Evolutionary conservation across 2,329 filamentous ascomycete genomes (phyloP), one percentile per base, ranked within the genome.

Genomic region (Aspergillaceae sp.): DNA sequence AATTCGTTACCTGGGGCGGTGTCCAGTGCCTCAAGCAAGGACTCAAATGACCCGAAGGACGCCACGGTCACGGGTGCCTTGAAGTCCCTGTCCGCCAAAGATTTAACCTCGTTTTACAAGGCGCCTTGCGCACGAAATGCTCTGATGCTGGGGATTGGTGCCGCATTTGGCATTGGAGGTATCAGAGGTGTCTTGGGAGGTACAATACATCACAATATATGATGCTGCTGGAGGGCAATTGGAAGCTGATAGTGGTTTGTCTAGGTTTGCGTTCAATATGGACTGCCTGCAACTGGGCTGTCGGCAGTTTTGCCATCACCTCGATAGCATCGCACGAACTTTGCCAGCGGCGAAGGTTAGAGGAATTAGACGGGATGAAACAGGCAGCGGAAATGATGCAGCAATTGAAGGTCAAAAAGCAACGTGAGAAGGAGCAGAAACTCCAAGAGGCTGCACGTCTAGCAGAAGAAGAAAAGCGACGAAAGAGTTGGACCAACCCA

Each of bases 51-150:
- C 56, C 65, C 19, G n/a, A 63, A 68, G 46, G 65, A 70, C 50
- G 50, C 67, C 30, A 61, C 70, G 37, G 60, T 73, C 54, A 61
- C 62, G 40, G 66, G 72, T 45, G 61, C 65, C 40, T 55, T 64
- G 54, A 66, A 63, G 61, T 64, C 61, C 51, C 73, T 70, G 46
- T 78, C 63, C 41, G 56, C 82, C n/a, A 64, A 67, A 34, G 82
- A 87, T 43, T 52, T 63, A 38, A 53, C 58, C 37, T 86, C 80
- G 1, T 72, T 90, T 42, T 83, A 90, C 64, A 84, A 85, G 65
- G 78, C 82, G 47, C 91, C 91, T 0, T 97, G 92, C 66, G 85
- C 87, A 19, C 77, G 90, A 50, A 84, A 94, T 61, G 84, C 87
- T 2, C 74, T 95, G 44, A 71, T 97, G 56, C 82, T 86, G 1